phyloP scores from a whole-genome alignment of 2,329 filamentous ascomycete species.

The Magnaporthales sp. region DNA sequence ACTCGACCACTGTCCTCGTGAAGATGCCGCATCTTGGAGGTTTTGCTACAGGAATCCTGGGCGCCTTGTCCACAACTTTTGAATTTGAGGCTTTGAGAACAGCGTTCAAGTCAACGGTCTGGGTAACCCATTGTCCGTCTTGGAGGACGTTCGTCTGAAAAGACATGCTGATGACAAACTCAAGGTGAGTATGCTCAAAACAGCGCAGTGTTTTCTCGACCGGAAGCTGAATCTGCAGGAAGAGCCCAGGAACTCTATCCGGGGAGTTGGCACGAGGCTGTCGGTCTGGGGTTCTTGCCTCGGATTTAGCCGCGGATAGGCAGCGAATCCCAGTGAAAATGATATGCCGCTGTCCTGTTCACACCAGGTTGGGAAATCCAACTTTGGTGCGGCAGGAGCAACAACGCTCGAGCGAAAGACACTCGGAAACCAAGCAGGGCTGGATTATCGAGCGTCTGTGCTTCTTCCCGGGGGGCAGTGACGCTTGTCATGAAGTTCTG shows the following conservation, averaged over 20 bases:
- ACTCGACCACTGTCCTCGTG: constrained; percentile 68
- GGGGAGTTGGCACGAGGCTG: not conserved
- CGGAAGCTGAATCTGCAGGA: constrained; percentile 5
- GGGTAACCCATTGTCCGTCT: constrained; percentile 48
- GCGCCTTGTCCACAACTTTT: not conserved
- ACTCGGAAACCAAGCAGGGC: not conserved
- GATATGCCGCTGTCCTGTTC: not conserved
- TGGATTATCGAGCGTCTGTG: not conserved
- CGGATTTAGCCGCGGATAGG: not conserved
- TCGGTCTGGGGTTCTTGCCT: not conserved
- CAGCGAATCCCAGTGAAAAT: not conserved
- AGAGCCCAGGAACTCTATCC: constrained; percentile 12
- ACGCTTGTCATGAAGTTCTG: constrained; percentile 1
- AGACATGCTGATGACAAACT: constrained; percentile 25
- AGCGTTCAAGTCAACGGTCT: constrained; percentile 36
- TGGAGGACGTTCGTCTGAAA: constrained; percentile 46
- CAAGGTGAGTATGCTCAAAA: not conserved
- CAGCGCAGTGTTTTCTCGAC: not conserved
- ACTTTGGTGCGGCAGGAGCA: not conserved
- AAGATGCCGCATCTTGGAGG: constrained; percentile 55
- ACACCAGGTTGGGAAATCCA: not conserved
- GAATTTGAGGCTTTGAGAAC: constrained; percentile 28
- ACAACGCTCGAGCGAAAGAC: not conserved
- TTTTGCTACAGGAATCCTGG: constrained; percentile 15
- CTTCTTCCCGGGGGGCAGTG: not conserved